Conservation (phyloP, 306 rosid genomes). For the Malus domestica region ASM211411v1 NC_041804.1:30020001-30020500, state of each 20-base stretch:
- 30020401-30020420: no score
- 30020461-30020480: no score
- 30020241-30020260: conserved; percentile 75
- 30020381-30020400: conserved; percentile 20
- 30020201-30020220: conserved; percentile 67
- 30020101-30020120: no score
- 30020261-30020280: conserved; percentile 83
- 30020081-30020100: no score
- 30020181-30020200: conserved; percentile 53
- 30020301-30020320: conserved; percentile 47
- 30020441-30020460: no score
- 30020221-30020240: conserved; percentile 63
- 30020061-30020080: no score
- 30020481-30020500: no score
- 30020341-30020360: conserved; percentile 47
- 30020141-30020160: conserved; percentile 25
- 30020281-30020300: conserved; percentile 78
- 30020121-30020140: conserved; percentile 8
- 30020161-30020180: conserved; percentile 46
- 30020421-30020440: no score
- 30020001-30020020: no score
- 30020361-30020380: conserved; percentile 39
- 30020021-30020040: no score
- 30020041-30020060: no score
- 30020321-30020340: conserved; percentile 27